These are phyloP conservation scores for Hemisphaericaspora subhashii DNA, from an alignment of 1,139 yeast species.

Conservation along the genomic window DNA sequence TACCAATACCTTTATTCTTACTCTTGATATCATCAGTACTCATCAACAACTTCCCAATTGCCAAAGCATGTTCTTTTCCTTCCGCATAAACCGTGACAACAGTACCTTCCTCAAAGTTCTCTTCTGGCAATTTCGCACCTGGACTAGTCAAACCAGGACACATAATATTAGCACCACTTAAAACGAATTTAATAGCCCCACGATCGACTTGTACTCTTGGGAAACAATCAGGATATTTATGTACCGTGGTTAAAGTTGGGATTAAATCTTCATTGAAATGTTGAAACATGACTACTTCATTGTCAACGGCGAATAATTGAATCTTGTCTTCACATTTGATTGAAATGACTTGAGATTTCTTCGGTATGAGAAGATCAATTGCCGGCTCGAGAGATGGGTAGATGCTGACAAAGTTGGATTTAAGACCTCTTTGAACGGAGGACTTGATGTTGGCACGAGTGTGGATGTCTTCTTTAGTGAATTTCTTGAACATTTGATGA, in stretches of 20 bases:
- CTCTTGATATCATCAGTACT: conserved; percentile 86
- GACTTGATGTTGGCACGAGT: conserved; percentile 91
- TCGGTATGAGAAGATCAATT: conserved; percentile 83
- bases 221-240: conserved; percentile 77
- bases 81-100: conserved; percentile 87
- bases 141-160: conserved; percentile 95
- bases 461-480: conserved; percentile 83
- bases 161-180: conserved; percentile 95
- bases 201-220: conserved; percentile 91
- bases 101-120: conserved; percentile 59
- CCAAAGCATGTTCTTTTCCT: conserved; percentile 89
- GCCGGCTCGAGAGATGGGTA: conserved; percentile 72
- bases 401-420: conserved; percentile 67
- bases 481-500: conserved; percentile 58
- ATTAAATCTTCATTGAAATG: conserved; percentile 74
- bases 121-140: conserved; percentile 84
- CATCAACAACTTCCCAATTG: conserved; percentile 84
- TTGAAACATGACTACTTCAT: conserved; percentile 76
- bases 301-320: conserved; percentile 72
- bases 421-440: conserved; percentile 84
- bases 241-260: conserved; percentile 77
- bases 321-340: conserved; percentile 89
- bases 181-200: conserved; percentile 93
- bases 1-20: conserved; percentile 85
- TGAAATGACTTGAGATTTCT: conserved; percentile 81